Conservation (phyloP, 1,284 basidiomycete species). For the Ganoderma boninense region DNA sequence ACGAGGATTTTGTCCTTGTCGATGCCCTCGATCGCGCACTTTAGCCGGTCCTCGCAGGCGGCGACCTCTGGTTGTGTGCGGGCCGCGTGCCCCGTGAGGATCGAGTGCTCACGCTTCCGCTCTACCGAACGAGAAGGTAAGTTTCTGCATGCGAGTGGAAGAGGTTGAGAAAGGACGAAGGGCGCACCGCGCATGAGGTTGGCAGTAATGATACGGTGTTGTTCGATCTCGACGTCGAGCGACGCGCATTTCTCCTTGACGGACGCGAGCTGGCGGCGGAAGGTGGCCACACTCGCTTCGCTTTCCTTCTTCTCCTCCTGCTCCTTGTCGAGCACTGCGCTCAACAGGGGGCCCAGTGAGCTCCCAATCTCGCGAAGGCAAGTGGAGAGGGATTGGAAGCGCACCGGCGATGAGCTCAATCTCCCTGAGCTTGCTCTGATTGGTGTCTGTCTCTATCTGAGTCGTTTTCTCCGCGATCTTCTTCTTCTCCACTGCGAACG, state of each 20-base stretch:
- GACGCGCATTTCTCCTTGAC: conserved; percentile 65
- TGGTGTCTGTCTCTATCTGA: conserved; percentile 69
- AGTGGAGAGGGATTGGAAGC: conserved; percentile 33
- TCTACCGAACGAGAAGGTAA: no score
- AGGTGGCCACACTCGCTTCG: conserved; percentile 65
- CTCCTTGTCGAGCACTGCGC: conserved; percentile 70
- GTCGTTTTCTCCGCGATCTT: conserved; percentile 62
- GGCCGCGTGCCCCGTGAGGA: conserved; percentile 67
- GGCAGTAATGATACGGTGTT: conserved; percentile 63
- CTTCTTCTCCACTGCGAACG: conserved; percentile 67
- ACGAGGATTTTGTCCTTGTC: conserved; percentile 77
- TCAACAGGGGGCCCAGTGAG: neutral
- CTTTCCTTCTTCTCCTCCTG: conserved; percentile 75
- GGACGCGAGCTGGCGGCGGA: conserved; percentile 68
- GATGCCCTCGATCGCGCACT: conserved; percentile 79
- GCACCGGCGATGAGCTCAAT: conserved; percentile 74
- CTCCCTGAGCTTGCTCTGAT: conserved; percentile 74
- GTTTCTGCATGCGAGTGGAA: no score
- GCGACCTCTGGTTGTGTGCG: conserved; percentile 63
- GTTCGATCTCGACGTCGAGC: conserved; percentile 74
- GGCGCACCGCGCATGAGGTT: conserved; percentile 68
- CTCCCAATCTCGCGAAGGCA: neutral
- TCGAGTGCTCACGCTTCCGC: conserved; percentile 71
- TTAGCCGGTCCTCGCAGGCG: conserved; percentile 65
- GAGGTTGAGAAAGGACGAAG: no score